Evolutionary conservation across 805 yeast species (phyloP).

Genomic region (Martiniozyma abietophila): DNA sequence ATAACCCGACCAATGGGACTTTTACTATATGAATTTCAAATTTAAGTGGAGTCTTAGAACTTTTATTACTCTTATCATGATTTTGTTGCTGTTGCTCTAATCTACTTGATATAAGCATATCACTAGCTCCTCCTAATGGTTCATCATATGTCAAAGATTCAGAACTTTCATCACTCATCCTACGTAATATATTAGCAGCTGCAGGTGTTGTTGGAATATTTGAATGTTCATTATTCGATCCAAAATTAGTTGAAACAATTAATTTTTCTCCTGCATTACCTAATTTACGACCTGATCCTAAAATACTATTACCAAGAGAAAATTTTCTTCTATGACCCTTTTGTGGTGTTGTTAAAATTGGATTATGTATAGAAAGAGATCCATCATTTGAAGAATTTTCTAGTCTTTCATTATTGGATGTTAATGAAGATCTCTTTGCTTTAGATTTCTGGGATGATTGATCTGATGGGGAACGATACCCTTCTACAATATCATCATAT

Average conservation of each 20-base stretch:
- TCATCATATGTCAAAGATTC: conserved; percentile 54
- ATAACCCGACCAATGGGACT: conserved; percentile 81
- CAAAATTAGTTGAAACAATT: conserved; percentile 23
- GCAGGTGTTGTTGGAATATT: conserved; percentile 31
- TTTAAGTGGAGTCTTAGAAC: conserved; percentile 53
- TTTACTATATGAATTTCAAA: conserved; percentile 90
- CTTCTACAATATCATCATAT: conserved; percentile 10
- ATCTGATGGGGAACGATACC: conserved; percentile 13
- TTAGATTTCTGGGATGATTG: conserved; percentile 13
- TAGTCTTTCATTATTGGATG: too few relatives aligned
- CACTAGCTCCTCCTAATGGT: conserved; percentile 36
- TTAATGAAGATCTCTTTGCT: conserved; percentile 15
- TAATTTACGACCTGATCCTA: conserved; percentile 34
- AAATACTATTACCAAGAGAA: conserved; percentile 49
- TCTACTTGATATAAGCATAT: conserved; percentile 53
- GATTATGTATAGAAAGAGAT: too few relatives aligned
- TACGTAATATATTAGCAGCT: conserved; percentile 27
- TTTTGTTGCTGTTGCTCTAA: conserved; percentile 36
- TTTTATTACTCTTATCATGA: conserved; percentile 2
- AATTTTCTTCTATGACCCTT: conserved; percentile 52
- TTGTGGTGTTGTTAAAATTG: conserved; percentile 21
- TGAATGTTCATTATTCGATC: conserved; percentile 32
- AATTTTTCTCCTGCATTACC: conserved; percentile 23
- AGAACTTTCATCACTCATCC: conserved; percentile 40
- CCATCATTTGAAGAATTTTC: too few relatives aligned